Percentiles rank a stretch among this genome's conserved stretches.
phyloP scores from a whole-genome alignment of 1,284 basidiomycete species.

The Trichosporon sp. region DNA sequence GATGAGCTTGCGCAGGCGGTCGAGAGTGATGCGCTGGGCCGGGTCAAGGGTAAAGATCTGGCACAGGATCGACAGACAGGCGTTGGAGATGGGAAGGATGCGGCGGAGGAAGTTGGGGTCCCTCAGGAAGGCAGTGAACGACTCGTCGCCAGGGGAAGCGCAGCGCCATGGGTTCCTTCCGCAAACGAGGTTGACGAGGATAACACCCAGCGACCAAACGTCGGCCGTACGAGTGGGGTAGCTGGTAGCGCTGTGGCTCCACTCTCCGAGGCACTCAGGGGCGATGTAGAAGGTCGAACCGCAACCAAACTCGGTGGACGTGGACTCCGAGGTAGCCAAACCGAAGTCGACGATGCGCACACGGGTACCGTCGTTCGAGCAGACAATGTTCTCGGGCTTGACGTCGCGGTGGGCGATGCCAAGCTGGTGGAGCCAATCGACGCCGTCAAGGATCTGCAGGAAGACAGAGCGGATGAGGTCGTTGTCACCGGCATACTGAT shows the following conservation, averaged over 20 bases:
- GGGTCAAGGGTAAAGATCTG: constrained; percentile 58
- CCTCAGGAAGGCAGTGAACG: constrained; percentile 62
- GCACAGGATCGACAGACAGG: constrained; percentile 54
- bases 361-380: constrained; percentile 65
- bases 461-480: constrained; percentile 78
- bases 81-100: constrained; percentile 59
- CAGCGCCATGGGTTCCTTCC: constrained; percentile 82
- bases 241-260: constrained; percentile 45
- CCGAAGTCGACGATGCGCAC: constrained; percentile 96
- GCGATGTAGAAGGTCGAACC: constrained; percentile 49
- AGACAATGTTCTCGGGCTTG: constrained; percentile 97
- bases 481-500: constrained; percentile 72
- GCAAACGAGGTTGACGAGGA: constrained; percentile 82
- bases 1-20: constrained; percentile 60
- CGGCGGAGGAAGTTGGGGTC: constrained; percentile 63
- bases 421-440: constrained; percentile 66
- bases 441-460: constrained; percentile 86
- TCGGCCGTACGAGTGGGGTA: constrained; percentile 75
- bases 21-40: constrained; percentile 57
- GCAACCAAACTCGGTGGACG: constrained; percentile 83
- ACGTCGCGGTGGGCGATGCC: constrained; percentile 92
- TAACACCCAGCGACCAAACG: constrained; percentile 89
- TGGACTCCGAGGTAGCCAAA: constrained; percentile 81
- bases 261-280: constrained; percentile 81
- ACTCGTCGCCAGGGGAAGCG: constrained; percentile 65